Evolutionary conservation across 768 basidiomycete genomes (phyloP).

Genomic region (Termitomyces sp.): DNA sequence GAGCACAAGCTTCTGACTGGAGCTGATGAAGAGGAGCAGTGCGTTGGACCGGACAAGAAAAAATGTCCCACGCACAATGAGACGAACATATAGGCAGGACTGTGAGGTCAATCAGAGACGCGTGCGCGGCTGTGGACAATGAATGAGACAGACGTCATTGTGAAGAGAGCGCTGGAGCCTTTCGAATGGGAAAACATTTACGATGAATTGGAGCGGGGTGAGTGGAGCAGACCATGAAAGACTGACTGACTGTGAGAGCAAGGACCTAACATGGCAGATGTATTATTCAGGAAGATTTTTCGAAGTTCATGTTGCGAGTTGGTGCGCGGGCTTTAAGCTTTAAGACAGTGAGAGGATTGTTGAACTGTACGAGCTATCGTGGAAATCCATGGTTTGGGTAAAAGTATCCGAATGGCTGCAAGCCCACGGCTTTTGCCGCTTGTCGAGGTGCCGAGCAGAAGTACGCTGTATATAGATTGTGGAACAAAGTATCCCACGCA

Average conservation of each 20-base stretch:
- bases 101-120: too few species aligned
- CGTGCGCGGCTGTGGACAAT: too few species aligned
- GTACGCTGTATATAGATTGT: not conserved
- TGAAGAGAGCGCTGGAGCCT: too few species aligned
- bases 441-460: not conserved
- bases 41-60: not conserved
- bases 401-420: not conserved
- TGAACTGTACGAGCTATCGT: too few species aligned
- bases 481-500: not conserved
- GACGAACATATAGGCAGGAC: too few species aligned
- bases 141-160: too few species aligned
- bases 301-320: not conserved
- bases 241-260: too few species aligned
- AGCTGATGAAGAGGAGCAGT: not conserved
- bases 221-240: too few species aligned
- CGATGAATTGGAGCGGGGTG: too few species aligned
- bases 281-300: not conserved
- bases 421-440: not conserved
- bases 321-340: not conserved
- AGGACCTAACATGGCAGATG: not conserved
- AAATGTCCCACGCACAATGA: not conserved
- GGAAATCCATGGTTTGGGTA: not conserved
- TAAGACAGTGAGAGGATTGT: not conserved
- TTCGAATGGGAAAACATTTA: too few species aligned
- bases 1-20: not conserved